These are phyloP conservation scores for Ogataea thermomethanolica DNA, from an alignment of 805 yeast genomes.

Conservation along the genomic window DNA sequence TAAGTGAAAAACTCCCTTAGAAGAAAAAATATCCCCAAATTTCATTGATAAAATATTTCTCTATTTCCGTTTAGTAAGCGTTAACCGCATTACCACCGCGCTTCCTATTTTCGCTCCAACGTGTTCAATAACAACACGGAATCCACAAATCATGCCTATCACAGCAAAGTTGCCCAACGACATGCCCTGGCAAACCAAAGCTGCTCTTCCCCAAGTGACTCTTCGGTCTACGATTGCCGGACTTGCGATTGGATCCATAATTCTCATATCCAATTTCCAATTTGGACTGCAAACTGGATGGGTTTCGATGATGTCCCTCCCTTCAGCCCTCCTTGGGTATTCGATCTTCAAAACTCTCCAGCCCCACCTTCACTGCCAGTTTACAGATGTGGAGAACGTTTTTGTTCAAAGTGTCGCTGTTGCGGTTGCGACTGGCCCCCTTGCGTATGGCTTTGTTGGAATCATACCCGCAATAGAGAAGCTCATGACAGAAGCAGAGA, in stretches of 20 bases:
- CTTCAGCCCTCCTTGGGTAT: constrained; percentile 85
- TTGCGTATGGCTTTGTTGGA: constrained; percentile 93
- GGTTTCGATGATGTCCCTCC: constrained; percentile 99
- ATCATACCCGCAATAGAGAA: constrained; percentile 95
- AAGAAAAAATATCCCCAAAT: neutral
- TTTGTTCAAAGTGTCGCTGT: constrained; percentile 90
- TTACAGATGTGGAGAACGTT: constrained; percentile 92
- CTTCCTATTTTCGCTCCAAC: neutral
- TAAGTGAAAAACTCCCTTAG: constrained; percentile 1
- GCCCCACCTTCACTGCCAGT: constrained; percentile 37
- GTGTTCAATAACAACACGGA: neutral
- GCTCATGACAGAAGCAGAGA: constrained; percentile 73
- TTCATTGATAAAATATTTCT: constrained; percentile 2
- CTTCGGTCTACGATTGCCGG: constrained; percentile 74
- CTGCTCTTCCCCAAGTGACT: constrained; percentile 62
- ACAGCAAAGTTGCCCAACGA: constrained; percentile 19
- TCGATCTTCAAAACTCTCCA: constrained; percentile 68
- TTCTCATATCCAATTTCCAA: constrained; percentile 86
- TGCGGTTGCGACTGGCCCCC: constrained; percentile 96
- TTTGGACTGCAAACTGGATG: constrained; percentile 97
- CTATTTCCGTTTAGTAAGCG: neutral
- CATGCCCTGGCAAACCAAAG: constrained; percentile 45
- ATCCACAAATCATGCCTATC: constrained; percentile 15
- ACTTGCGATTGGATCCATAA: constrained; percentile 78
- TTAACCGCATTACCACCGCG: neutral